Base-by-base conservation (phyloP, 1,284 basidiomycete genomes). In the Ustilago curta region DNA sequence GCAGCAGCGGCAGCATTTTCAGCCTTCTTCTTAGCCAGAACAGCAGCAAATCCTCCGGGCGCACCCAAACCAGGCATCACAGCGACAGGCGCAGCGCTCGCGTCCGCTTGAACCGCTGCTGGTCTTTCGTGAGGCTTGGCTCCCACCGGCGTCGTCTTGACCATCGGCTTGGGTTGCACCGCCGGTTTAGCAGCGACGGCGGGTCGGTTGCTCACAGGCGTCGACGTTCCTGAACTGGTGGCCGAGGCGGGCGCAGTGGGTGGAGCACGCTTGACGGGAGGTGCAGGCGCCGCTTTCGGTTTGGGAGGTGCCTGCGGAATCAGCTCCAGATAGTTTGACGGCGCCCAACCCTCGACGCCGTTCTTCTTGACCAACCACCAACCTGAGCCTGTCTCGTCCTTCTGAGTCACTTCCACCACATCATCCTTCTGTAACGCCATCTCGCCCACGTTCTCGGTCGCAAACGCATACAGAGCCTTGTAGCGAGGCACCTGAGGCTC, bases 351-450 rank as follows among this genome's bases (percentile, higher is more conserved):
- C 85, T 98, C 94, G 23, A 87, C 86, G 0, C 89, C 90, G 60
- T 89, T 89, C 86, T 93, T 95, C 88, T 92, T 93, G 54, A 98
- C 91, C 45, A 98, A 88, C 95, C 96, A 98, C 96, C 96, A 99
- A 2, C 89, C 87, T 27, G 71, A 72, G 11, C 68, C 73, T 18
- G 59, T 77, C 29, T 71, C 61, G 92, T 97, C 94, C 87, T 97
- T 95, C 87, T 97, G 91, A 56, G 95, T 88, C 14, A 99, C 88
- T 85, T 98, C 95, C 2, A 98, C 92, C 3, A 93, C 70, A 67
- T 98, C 96, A 80, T 94, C 96, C 86, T 97, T 97, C 76, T 88
- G 89, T 51, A 99, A 86, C 8, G 91, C 88, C 89, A 98, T 92
- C 86, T 99, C 96, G 27, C 95, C 95, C 37, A 91, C 90, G 85